Conservation (phyloP, 2,329 filamentous ascomycete genomes). For the Aaosphaeria pasadenensis region DNA sequence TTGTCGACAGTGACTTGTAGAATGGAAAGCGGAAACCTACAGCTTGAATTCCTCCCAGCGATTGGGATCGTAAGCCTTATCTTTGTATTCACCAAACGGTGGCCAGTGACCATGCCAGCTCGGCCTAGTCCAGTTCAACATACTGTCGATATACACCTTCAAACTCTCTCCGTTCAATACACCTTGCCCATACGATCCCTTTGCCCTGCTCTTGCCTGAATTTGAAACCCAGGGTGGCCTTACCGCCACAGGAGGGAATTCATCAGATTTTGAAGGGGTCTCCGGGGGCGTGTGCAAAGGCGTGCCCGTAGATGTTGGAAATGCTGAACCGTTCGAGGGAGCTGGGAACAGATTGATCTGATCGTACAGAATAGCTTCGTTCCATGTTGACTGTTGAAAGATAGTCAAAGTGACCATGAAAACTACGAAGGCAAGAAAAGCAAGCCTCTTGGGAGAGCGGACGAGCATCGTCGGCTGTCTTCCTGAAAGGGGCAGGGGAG, state of each 20-base stretch:
- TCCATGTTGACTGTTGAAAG: slow-evolving; percentile 27
- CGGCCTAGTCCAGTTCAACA: slow-evolving; percentile 42
- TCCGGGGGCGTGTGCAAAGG: neutral
- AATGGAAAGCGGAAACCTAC: slow-evolving; percentile 13
- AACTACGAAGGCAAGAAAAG: slow-evolving; percentile 32
- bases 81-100: slow-evolving; percentile 41
- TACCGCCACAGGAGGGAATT: neutral
- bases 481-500: too few relatives aligned
- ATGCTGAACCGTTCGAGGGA: neutral
- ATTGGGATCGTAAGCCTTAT: slow-evolving; percentile 47
- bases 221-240: slow-evolving; percentile 9
- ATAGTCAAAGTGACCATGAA: slow-evolving; percentile 31
- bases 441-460: slow-evolving; percentile 37
- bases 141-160: slow-evolving; percentile 39
- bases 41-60: slow-evolving; percentile 46
- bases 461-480: slow-evolving; percentile 22
- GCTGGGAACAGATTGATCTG: slow-evolving; percentile 17
- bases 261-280: neutral
- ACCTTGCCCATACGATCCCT: slow-evolving; percentile 5
- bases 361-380: slow-evolving; percentile 18
- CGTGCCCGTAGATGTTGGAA: neutral
- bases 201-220: slow-evolving; percentile 1
- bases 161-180: slow-evolving; percentile 14
- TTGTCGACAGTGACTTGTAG: neutral
- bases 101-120: slow-evolving; percentile 42